A percentile compares a stretch with the other conserved stretches of the same genome.
Evolutionary conservation across 257 asterid species (phyloP).

Genomic region (Capsicum baccatum): DNA sequence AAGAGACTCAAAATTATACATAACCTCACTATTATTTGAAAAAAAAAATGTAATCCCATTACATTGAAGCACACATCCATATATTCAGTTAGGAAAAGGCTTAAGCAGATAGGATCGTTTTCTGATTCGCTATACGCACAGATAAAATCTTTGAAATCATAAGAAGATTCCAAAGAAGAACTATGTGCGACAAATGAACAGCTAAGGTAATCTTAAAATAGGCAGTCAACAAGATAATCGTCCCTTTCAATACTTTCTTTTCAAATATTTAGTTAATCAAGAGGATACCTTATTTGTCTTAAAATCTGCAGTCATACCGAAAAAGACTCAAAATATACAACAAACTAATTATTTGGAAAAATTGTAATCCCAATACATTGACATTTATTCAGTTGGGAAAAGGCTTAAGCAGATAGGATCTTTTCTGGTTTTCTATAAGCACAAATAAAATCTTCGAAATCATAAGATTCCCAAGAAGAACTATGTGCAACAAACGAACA

Average conservation of each 20-base stretch:
- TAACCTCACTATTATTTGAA: background rate
- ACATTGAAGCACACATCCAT: conserved; percentile 20
- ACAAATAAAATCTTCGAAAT: conserved; percentile 17
- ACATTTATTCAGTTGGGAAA: background rate
- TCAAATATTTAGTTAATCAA: background rate
- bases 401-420: conserved; percentile 10
- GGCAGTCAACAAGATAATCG: background rate
- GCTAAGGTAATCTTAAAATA: background rate
- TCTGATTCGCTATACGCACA: background rate
- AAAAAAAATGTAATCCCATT: background rate
- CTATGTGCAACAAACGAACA: background rate
- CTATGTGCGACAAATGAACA: background rate
- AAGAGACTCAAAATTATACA: background rate
- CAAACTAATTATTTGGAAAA: background rate
- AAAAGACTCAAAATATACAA: background rate
- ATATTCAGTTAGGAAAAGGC: conserved; percentile 3
- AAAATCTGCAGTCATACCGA: background rate
- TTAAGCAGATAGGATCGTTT: conserved; percentile 12
- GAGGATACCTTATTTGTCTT: background rate
- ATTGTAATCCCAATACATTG: background rate
- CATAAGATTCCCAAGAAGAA: conserved; percentile 13
- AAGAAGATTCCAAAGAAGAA: conserved; percentile 16
- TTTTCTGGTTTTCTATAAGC: background rate
- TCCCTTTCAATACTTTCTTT: background rate
- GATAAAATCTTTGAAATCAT: conserved; percentile 24